Conservation (phyloP, 2,329 filamentous ascomycete genomes). For the Arthroderma uncinatum region DNA sequence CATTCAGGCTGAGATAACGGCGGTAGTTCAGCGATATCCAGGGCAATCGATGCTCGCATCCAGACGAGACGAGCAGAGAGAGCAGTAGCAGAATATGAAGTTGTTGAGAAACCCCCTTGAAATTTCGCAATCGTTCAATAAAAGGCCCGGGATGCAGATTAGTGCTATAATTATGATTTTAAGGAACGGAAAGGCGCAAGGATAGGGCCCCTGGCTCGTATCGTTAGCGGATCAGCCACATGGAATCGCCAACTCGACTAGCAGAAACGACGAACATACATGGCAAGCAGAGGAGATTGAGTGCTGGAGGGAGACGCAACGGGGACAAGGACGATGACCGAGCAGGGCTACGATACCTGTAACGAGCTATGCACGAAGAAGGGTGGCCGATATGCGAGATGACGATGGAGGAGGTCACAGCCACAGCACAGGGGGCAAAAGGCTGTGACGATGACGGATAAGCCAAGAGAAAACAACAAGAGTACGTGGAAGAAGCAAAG, state of each 20-base stretch:
- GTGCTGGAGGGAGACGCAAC: background rate
- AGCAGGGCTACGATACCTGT: background rate
- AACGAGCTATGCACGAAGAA: background rate
- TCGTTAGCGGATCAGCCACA: background rate
- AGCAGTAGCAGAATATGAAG: background rate
- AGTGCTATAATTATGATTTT: background rate
- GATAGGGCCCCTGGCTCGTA: background rate
- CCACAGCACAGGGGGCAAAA: background rate
- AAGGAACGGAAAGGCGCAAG: background rate
- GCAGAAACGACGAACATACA: too few relatives aligned
- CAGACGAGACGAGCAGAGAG: background rate
- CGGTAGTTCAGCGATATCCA: background rate
- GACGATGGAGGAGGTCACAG: background rate
- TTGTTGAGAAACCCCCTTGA: background rate
- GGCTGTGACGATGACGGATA: too few relatives aligned
- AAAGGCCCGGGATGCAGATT: background rate
- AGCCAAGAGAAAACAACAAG: background rate
- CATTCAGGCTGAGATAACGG: background rate
- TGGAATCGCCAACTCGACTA: too few relatives aligned
- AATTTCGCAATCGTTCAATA: background rate
- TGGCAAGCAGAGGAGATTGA: too few relatives aligned
- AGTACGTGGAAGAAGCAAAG: background rate
- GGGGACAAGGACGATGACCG: background rate
- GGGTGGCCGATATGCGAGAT: background rate
- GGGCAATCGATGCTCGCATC: background rate